phyloP scores from a whole-genome alignment of 2,329 filamentous ascomycete species.

The Huntiella abstrusa region DNA sequence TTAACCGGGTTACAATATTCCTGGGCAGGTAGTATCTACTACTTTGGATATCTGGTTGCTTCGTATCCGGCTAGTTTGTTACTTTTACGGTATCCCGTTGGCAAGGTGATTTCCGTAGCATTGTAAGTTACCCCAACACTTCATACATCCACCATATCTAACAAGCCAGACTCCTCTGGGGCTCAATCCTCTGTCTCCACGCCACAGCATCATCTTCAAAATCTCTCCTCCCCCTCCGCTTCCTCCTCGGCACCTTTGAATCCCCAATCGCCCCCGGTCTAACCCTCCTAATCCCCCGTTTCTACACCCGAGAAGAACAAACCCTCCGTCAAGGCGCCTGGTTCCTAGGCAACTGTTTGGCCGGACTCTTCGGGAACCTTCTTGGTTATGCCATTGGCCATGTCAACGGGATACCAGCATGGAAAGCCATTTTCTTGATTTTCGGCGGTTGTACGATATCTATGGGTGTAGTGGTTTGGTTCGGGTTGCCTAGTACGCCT shows the following conservation, averaged over 20 bases:
- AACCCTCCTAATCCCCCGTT: conserved; percentile 12
- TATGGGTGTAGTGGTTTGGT: conserved; percentile 34
- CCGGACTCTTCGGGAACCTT: conserved; percentile 14
- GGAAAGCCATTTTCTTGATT: conserved; percentile 41
- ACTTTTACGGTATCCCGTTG: conserved; percentile 16
- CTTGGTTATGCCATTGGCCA: conserved; percentile 15
- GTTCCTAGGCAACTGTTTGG: conserved; percentile 16
- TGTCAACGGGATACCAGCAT: conserved; percentile 22
- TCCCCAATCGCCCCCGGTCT: conserved; percentile 11
- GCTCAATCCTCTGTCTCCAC: conserved; percentile 13
- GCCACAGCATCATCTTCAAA: conserved; percentile 13
- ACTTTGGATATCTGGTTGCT: conserved; percentile 28
- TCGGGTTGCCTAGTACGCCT: conserved; percentile 36
- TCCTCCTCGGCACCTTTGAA: conserved; percentile 14
- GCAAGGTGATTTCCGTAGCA: conserved; percentile 15
- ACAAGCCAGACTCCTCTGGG: conserved; percentile 9
- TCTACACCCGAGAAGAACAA: conserved; percentile 16
- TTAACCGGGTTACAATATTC: conserved; percentile 31
- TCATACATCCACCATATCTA: neutral
- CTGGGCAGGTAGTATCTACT: conserved; percentile 31
- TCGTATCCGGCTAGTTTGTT: conserved; percentile 15
- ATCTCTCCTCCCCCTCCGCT: conserved; percentile 12
- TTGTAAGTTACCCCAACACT: neutral
- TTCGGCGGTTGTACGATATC: conserved; percentile 34
- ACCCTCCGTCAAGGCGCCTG: conserved; percentile 16